Base-by-base conservation (phyloP, 257 asterid species). In the Penstemon davidsonii region DNA sequence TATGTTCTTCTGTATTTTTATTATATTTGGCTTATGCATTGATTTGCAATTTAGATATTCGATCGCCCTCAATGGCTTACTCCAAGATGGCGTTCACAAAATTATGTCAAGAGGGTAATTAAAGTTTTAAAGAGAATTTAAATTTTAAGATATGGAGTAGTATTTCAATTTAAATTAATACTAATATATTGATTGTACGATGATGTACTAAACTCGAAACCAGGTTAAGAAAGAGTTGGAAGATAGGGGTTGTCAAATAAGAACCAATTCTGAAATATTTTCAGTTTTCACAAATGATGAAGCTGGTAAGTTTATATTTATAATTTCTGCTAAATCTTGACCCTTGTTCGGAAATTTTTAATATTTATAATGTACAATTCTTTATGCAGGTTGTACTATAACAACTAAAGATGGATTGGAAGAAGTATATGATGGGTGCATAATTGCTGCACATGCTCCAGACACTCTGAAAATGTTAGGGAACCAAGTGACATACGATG, bases 41-140 rank as follows among this genome's bases (percentile, higher is more conserved):
- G 37, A 60, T 56, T 75, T 51, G 62, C 40, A 73, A 9, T 12
- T 60, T 83, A 93, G 99, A 85, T 93, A 58, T 78, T 93, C 59
- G 97, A 96, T 53, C 94, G 96, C 61, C 97, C 97, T 52, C 97
- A 87, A 56, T 90, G 96, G 97, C 97, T 90, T 40, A 88, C 99
- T 0, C 89, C 90, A 9, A 90, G 80, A 79, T 68, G 86, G 87
- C 82, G 97, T 10, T 90, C 99, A 3, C 86, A 84, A 55, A 70
- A 66, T 63, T 93, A 90, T 47, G 91, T 90, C 37, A 75, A 74
- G 50, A 85, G 65, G 91, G 99, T 89, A 73, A 19, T 19, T 19
- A 19, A 19, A 19, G 25, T 19, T 19, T 19, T 19, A 19, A 19
- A 19, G 0, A 19, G 0, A 19, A 19, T 19, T 19, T 19, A 19